These are phyloP conservation scores for Sorghum bicolor DNA, from an alignment of 176 grass and related monocot genomes.

Conservation along the genomic window Sorghum_bicolor_NCBIv3 NC_012879.2:4240501-4241000, in stretches of 20 bases:
- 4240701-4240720: background rate
- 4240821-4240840: conserved; percentile 3
- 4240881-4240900: background rate
- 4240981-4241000: conserved; percentile 10
- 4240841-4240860: background rate
- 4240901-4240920: background rate
- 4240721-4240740: background rate
- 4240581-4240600: background rate
- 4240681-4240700: background rate
- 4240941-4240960: background rate
- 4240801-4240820: background rate
- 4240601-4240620: background rate
- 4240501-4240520: background rate
- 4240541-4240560: background rate
- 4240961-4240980: background rate
- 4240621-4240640: background rate
- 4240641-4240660: background rate
- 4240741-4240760: background rate
- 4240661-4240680: background rate
- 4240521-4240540: background rate
- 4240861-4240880: conserved; percentile 16
- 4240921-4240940: background rate
- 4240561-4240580: background rate
- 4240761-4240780: background rate
- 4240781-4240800: conserved; percentile 7